These are phyloP conservation scores for Metrosideros polymorpha DNA, from an alignment of 441 rosid genomes.

Conservation along the genomic window DNA sequence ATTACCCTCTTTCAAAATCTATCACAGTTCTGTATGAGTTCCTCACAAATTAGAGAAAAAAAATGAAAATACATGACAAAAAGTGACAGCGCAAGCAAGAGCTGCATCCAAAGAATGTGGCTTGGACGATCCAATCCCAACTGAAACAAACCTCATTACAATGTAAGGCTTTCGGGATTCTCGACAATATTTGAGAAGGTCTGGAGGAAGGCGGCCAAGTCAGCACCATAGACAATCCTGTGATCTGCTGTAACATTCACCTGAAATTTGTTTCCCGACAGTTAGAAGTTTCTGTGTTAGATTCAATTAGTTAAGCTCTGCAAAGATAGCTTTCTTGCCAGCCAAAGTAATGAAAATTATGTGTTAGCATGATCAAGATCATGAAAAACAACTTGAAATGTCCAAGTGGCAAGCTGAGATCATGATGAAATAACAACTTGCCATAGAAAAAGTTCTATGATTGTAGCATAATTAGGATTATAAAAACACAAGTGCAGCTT, in stretches of 20 bases:
- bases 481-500: background rate
- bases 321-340: background rate
- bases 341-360: background rate
- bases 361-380: background rate
- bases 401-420: background rate
- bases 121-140: background rate
- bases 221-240: conserved; percentile 84
- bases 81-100: background rate
- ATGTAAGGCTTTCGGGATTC: conserved; percentile 75
- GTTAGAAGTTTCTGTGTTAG: background rate
- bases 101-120: background rate
- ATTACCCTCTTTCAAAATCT: background rate
- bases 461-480: background rate
- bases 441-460: background rate
- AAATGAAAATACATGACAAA: background rate
- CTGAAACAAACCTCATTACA: conserved; percentile 22
- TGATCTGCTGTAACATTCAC: conserved; percentile 99
- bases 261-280: conserved; percentile 22
- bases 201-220: conserved; percentile 87
- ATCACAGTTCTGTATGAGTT: background rate
- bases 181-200: conserved; percentile 87
- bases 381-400: background rate
- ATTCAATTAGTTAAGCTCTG: background rate
- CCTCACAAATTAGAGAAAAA: background rate
- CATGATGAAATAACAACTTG: background rate